Percentiles rank a stretch among this genome's conserved stretches.
These are phyloP conservation scores for Cyathus striatus DNA, from an alignment of 768 basidiomycete species.

Conservation along the genomic window DNA sequence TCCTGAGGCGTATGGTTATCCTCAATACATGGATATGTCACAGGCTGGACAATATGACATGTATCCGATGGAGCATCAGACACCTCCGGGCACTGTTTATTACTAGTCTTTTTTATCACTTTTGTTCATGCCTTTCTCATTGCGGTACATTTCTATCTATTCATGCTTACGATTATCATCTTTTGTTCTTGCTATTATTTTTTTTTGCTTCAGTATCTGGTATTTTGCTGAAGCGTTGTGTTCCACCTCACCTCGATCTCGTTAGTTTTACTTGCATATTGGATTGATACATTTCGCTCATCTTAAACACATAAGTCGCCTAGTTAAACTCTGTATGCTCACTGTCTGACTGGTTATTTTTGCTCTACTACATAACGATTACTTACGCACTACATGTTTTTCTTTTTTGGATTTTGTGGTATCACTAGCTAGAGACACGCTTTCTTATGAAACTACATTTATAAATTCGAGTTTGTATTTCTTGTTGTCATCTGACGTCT, in stretches of 20 bases:
- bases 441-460: no score
- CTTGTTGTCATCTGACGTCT: no score
- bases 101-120: slow-evolving; percentile 38
- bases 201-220: background rate
- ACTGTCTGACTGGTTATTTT: no score
- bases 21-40: slow-evolving; percentile 64
- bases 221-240: slow-evolving; percentile 1
- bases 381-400: no score
- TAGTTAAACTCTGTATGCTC: no score
- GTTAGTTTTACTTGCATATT: slow-evolving; percentile 2
- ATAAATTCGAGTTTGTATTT: no score
- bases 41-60: slow-evolving; percentile 63
- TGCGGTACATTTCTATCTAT: slow-evolving; percentile 1
- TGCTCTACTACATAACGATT: no score
- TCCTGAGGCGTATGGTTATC: slow-evolving; percentile 64
- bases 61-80: slow-evolving; percentile 48
- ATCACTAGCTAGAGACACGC: no score
- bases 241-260: no score
- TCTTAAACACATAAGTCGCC: no score
- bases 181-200: no score
- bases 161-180: slow-evolving; percentile 1
- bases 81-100: slow-evolving; percentile 50
- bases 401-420: no score
- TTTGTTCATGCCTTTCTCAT: slow-evolving; percentile 13
- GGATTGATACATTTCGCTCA: slow-evolving; percentile 3